Conservation (phyloP, 2,329 filamentous ascomycete genomes). For the Amauroascus niger region DNA sequence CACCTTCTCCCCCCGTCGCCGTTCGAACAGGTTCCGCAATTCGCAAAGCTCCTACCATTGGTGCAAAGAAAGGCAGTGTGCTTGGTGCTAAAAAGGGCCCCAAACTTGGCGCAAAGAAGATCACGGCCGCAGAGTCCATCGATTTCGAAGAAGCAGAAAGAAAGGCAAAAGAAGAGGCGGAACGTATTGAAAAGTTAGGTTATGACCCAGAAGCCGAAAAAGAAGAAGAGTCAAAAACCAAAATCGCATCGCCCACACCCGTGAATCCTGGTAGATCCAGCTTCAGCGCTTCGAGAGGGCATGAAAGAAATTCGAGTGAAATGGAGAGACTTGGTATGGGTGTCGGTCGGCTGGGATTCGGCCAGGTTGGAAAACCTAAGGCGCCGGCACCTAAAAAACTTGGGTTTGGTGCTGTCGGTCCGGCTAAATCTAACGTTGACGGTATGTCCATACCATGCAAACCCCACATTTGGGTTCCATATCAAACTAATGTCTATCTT, state of each 20-base stretch:
- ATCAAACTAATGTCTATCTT: conserved; percentile 7
- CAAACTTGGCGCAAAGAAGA: conserved; percentile 90
- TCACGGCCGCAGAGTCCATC: conserved; percentile 61
- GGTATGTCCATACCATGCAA: conserved; percentile 43
- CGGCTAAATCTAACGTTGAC: conserved; percentile 58
- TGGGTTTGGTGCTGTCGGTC: conserved; percentile 78
- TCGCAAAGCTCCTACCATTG: conserved; percentile 57
- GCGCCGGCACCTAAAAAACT: conserved; percentile 61
- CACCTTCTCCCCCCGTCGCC: conserved; percentile 46
- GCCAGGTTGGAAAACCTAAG: conserved; percentile 62
- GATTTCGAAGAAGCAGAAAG: conserved; percentile 97
- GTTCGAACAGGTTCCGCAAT: conserved; percentile 70
- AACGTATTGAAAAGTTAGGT: conserved; percentile 87
- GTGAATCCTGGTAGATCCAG: conserved; percentile 55
- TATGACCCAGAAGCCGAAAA: conserved; percentile 88
- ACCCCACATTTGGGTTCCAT: conserved; percentile 8
- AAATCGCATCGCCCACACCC: conserved; percentile 65
- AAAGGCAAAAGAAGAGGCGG: conserved; percentile 94
- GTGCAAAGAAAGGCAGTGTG: conserved; percentile 73
- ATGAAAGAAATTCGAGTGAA: conserved; percentile 57
- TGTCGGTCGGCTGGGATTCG: conserved; percentile 74
- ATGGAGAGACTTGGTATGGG: conserved; percentile 87
- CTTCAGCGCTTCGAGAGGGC: conserved; percentile 50
- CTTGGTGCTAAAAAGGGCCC: conserved; percentile 70
- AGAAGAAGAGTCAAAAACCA: conserved; percentile 39